Evolutionary conservation across 2,329 filamentous ascomycete species (phyloP).

Genomic region (Colletotrichum coccodes): DNA sequence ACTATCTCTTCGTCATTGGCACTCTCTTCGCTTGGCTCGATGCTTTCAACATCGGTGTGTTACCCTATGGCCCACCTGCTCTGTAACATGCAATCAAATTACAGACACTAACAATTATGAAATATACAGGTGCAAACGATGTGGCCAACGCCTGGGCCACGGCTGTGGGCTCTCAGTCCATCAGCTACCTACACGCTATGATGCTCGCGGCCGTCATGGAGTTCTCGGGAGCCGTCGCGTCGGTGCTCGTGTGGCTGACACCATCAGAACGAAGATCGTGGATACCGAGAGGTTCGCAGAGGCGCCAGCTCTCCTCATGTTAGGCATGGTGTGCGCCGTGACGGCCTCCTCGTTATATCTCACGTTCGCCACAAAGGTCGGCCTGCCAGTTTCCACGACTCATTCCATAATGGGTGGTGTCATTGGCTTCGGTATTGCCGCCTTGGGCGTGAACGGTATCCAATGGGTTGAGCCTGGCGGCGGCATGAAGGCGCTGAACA

Average conservation of each 20-base stretch:
- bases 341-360: constrained; percentile 52
- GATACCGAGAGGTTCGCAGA: constrained; percentile 48
- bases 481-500: too few species aligned
- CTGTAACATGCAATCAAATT: too few species aligned
- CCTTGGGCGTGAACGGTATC: constrained; percentile 49
- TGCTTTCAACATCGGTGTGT: constrained; percentile 71
- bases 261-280: constrained; percentile 58
- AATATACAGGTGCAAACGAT: constrained; percentile 52
- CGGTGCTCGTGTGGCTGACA: constrained; percentile 56
- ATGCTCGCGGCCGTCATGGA: constrained; percentile 57
- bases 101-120: neutral
- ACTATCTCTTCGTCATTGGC: constrained; percentile 72
- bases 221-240: constrained; percentile 59
- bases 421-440: constrained; percentile 56
- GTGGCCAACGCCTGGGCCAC: constrained; percentile 73
- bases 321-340: constrained; percentile 52
- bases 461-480: constrained; percentile 48
- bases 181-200: constrained; percentile 60
- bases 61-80: too few species aligned
- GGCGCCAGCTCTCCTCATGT: constrained; percentile 52
- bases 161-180: constrained; percentile 68
- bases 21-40: constrained; percentile 74
- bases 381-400: constrained; percentile 54
- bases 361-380: constrained; percentile 48
- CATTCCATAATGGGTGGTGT: constrained; percentile 57